Evolutionary conservation across 2,329 filamentous ascomycete species (phyloP).

Genomic region (Pseudogymnoascus pannorum): DNA sequence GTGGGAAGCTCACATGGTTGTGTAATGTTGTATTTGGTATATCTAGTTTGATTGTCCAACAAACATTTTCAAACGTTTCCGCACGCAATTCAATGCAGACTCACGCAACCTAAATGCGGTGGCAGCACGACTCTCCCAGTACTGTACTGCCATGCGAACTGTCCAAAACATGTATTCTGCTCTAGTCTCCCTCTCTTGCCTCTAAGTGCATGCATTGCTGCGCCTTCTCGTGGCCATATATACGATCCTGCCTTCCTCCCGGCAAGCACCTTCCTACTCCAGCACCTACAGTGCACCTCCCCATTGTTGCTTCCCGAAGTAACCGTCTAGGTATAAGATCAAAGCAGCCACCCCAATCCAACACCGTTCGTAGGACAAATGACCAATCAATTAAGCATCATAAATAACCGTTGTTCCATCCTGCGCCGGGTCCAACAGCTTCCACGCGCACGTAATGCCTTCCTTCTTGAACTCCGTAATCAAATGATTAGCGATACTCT

Average conservation of each 20-base stretch:
- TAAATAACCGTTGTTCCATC: conserved; percentile 36
- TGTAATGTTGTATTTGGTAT: background rate
- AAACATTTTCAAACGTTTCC: background rate
- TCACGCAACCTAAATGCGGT: background rate
- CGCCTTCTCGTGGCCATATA: background rate
- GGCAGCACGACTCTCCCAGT: background rate
- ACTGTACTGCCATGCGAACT: background rate
- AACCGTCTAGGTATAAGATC: conserved; percentile 3
- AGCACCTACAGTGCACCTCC: background rate
- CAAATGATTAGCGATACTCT: conserved; percentile 74
- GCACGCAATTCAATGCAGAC: background rate
- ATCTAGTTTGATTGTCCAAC: background rate
- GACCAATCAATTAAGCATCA: background rate
- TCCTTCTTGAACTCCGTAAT: conserved; percentile 65
- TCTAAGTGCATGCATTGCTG: background rate
- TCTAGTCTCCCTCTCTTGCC: background rate
- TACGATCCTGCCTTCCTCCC: background rate
- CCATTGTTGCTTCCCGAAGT: background rate
- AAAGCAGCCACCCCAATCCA: background rate
- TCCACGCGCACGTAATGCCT: conserved; percentile 76
- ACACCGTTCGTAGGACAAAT: background rate
- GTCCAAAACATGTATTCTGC: background rate
- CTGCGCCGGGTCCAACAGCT: conserved; percentile 79
- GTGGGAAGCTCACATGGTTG: background rate
- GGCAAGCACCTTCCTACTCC: background rate